Evolutionary conservation across 495 filamentous ascomycete genomes (phyloP).

Genomic region (Podospora pseudoanserina): DNA sequence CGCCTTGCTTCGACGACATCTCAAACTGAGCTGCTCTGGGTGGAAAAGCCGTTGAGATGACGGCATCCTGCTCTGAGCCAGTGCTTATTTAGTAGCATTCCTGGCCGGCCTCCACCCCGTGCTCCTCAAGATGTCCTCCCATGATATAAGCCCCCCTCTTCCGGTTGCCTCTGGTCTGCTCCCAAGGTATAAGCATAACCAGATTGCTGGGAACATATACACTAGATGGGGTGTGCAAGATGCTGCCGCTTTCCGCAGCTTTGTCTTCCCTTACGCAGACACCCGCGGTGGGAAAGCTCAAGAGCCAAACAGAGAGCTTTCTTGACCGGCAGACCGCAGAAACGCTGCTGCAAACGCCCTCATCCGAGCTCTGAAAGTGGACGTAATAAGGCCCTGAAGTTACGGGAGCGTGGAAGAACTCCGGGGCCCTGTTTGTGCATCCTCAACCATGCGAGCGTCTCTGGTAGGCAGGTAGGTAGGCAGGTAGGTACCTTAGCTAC

Average conservation of each 20-base stretch:
- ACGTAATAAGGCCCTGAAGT: not conserved
- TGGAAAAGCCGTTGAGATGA: not conserved
- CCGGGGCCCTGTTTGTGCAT: not conserved
- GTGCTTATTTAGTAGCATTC: not conserved
- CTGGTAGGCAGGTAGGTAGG: not conserved
- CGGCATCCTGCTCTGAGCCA: constrained; percentile 2
- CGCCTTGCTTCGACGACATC: not conserved
- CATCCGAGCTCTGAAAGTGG: not conserved
- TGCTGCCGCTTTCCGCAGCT: constrained; percentile 29
- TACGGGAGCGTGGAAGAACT: not conserved
- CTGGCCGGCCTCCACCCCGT: not conserved
- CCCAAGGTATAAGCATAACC: constrained; percentile 26
- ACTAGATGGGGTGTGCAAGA: constrained; percentile 16
- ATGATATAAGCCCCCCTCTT: not conserved
- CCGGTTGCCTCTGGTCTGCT: constrained; percentile 1
- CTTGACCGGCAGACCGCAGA: constrained; percentile 27
- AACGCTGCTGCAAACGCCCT: constrained; percentile 26
- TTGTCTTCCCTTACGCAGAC: constrained; percentile 24
- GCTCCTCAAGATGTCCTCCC: not conserved
- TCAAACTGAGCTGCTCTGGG: not conserved
- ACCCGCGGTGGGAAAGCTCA: constrained; percentile 15
- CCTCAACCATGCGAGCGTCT: not conserved
- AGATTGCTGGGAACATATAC: constrained; percentile 17
- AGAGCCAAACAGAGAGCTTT: constrained; percentile 24
- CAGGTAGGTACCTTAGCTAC: too few species aligned